These are phyloP conservation scores for Bothriochloa decipiens DNA, from an alignment of 176 grass and related monocot species.

Conservation along the genomic window DNA sequence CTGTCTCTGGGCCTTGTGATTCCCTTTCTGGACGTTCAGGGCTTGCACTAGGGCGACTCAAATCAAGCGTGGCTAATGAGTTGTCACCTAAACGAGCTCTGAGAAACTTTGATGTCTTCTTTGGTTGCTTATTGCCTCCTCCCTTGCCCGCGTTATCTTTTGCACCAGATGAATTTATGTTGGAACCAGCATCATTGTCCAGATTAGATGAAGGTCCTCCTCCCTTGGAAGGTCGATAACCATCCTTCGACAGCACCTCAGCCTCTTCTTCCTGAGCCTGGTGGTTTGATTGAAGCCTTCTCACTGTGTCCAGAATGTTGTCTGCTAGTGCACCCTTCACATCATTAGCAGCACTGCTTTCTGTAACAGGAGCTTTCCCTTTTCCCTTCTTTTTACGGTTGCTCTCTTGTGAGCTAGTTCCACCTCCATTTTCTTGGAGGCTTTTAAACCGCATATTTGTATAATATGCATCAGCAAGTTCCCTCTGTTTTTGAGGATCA, in stretches of 20 bases:
- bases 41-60: conserved; percentile 35
- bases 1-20: conserved; percentile 28
- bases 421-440: conserved; percentile 48
- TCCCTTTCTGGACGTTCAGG: conserved; percentile 45
- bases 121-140: conserved; percentile 48
- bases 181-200: conserved; percentile 20
- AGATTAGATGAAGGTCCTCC: conserved; percentile 37
- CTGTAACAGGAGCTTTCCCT: conserved; percentile 41
- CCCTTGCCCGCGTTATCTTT: conserved; percentile 17
- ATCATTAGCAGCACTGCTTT: conserved; percentile 53
- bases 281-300: conserved; percentile 60
- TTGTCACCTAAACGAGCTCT: conserved; percentile 68
- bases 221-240: conserved; percentile 72
- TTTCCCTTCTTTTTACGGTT: conserved; percentile 60
- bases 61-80: conserved; percentile 57
- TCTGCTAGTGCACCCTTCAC: conserved; percentile 45
- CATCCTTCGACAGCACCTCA: conserved; percentile 80
- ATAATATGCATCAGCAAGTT: conserved; percentile 78
- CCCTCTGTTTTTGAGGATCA: conserved; percentile 74
- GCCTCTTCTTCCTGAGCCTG: conserved; percentile 56
- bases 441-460: conserved; percentile 57
- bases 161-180: conserved; percentile 25
- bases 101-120: conserved; percentile 72
- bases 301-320: conserved; percentile 62
- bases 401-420: conserved; percentile 41